These are phyloP conservation scores for Ceratopteris richardii DNA, from an alignment of 75 land plant species.

Conservation along the genomic window DNA sequence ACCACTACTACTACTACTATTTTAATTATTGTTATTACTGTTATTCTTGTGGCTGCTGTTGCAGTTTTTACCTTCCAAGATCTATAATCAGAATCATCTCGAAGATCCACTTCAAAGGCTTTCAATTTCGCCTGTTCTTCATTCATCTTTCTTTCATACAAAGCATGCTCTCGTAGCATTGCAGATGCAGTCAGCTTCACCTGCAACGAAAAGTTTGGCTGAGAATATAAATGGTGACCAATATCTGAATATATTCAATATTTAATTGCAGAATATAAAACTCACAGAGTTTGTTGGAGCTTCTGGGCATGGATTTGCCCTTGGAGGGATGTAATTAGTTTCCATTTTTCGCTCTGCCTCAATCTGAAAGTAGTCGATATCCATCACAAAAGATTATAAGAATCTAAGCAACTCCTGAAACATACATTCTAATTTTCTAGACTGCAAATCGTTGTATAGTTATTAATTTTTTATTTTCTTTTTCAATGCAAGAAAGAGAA, in stretches of 20 bases:
- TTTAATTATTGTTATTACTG: no score
- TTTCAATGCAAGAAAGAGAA: not conserved
- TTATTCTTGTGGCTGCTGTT: no score
- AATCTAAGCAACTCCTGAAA: not conserved
- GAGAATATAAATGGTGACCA: not conserved
- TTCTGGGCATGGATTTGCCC: conserved; percentile 3
- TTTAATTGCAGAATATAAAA: no score
- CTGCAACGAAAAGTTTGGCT: conserved; percentile 9
- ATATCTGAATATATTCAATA: no score
- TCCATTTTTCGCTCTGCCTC: conserved; percentile 3
- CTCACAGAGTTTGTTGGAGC: conserved; percentile 5
- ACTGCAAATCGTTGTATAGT: not conserved
- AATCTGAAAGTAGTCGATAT: no score
- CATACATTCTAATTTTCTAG: no score
- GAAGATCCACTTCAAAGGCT: conserved; percentile 15
- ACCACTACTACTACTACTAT: no score
- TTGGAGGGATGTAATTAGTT: conserved; percentile 7
- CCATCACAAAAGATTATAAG: not conserved
- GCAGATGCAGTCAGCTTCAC: conserved; percentile 15
- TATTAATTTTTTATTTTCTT: not conserved
- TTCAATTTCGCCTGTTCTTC: conserved; percentile 2
- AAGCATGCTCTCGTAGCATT: conserved; percentile 12
- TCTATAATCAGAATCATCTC: conserved; percentile 16
- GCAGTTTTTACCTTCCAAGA: conserved; percentile 20
- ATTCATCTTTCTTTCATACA: conserved; percentile 11